These are phyloP conservation scores for Brettanomyces naardenensis DNA, from an alignment of 805 yeast species.

Conservation along the genomic window DNA sequence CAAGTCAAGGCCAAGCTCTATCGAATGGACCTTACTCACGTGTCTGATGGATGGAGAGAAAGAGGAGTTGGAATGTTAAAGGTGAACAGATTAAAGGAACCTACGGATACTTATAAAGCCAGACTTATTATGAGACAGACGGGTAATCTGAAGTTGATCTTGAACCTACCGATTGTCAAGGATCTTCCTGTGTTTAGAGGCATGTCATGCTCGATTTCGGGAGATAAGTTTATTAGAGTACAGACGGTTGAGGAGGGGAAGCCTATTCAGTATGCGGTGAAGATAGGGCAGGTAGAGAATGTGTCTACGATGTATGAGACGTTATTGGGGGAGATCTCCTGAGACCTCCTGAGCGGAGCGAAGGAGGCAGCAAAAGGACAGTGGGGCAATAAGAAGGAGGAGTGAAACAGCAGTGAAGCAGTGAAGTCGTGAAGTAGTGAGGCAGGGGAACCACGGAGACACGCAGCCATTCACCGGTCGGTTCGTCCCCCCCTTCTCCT, in stretches of 20 bases:
- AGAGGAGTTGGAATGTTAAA: constrained; percentile 88
- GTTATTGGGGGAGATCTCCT: constrained; percentile 32
- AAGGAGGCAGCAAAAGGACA: too few species aligned
- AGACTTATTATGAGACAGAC: constrained; percentile 89
- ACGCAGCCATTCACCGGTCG: too few species aligned
- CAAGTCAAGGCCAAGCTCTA: constrained; percentile 74
- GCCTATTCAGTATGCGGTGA: constrained; percentile 80
- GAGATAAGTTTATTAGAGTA: constrained; percentile 78
- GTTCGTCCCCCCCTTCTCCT: too few species aligned
- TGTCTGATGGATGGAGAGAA: constrained; percentile 88
- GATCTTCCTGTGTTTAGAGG: constrained; percentile 67
- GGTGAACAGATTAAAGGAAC: constrained; percentile 39
- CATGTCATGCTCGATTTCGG: constrained; percentile 73
- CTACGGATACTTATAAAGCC: constrained; percentile 31
- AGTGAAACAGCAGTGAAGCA: too few species aligned
- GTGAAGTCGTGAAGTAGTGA: too few species aligned
- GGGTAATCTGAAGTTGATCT: constrained; percentile 72
- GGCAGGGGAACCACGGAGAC: too few species aligned
- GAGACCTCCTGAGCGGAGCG: too few species aligned
- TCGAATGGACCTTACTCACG: constrained; percentile 55
- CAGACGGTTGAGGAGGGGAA: constrained; percentile 53
- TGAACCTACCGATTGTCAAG: constrained; percentile 61
- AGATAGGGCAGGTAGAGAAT: constrained; percentile 54
- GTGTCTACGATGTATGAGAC: constrained; percentile 51
- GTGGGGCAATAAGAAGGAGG: too few species aligned